Percentiles rank a stretch among this genome's conserved stretches.
Evolutionary conservation across 2,329 filamentous ascomycete genomes (phyloP).

Genomic region (Fusarium xylarioides): DNA sequence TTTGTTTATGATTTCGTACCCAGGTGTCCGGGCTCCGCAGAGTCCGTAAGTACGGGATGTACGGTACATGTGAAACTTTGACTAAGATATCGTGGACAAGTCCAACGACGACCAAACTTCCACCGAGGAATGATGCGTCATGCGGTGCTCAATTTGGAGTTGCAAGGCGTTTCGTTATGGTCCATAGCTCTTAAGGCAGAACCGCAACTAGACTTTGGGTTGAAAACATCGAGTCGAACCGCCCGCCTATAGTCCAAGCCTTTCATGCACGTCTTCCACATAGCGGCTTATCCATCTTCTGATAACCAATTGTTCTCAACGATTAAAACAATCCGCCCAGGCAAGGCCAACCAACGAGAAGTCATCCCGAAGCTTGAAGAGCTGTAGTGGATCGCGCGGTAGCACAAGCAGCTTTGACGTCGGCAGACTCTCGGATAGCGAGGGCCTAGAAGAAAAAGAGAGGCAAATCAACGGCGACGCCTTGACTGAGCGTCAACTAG

Average conservation of each 20-base stretch:
- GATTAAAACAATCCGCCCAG: not conserved
- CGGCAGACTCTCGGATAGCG: not conserved
- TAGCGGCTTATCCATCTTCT: conserved; percentile 20
- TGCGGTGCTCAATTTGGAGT: conserved; percentile 12
- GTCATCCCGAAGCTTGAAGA: conserved; percentile 6
- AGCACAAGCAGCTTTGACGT: not conserved
- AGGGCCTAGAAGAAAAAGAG: not conserved
- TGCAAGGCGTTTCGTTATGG: not conserved
- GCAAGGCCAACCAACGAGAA: conserved; percentile 15
- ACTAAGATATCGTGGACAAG: not conserved
- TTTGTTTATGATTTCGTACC: conserved; percentile 2
- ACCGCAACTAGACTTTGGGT: not conserved
- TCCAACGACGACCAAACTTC: not conserved
- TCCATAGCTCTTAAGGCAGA: not conserved
- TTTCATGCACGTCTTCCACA: conserved; percentile 34
- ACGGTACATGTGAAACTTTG: not conserved
- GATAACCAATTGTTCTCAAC: conserved; percentile 1
- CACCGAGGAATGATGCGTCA: not conserved
- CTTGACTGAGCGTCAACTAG: not conserved
- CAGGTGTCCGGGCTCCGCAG: not conserved
- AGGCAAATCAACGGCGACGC: not conserved
- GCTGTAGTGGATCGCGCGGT: conserved; percentile 19
- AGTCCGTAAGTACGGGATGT: not conserved
- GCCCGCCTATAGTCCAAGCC: conserved; percentile 21
- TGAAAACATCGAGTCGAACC: conserved; percentile 13